phyloP scores from a whole-genome alignment of 2,329 filamentous ascomycete genomes.

The Ampelomyces quisqualis region DNA sequence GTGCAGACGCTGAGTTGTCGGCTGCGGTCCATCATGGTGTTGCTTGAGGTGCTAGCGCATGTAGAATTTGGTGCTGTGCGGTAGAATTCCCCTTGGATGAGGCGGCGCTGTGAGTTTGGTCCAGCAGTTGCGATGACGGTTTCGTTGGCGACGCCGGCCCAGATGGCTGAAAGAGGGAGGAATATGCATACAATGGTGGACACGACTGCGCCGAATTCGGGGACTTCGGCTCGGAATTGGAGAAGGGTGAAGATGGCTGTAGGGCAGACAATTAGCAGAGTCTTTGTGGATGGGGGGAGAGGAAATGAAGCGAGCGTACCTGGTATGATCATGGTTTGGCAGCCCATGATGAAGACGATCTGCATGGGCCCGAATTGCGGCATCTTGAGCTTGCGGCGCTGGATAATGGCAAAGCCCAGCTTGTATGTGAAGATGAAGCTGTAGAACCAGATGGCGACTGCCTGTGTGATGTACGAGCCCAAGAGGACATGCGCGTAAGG shows the following conservation, averaged over 20 bases:
- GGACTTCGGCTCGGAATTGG: constrained; percentile 54
- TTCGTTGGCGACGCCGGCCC: constrained; percentile 53
- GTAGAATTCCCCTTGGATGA: constrained; percentile 29
- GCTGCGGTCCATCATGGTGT: constrained; percentile 18
- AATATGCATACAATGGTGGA: constrained; percentile 62
- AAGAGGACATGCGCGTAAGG: constrained; percentile 23
- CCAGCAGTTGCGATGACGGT: constrained; percentile 18
- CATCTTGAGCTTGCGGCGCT: constrained; percentile 59
- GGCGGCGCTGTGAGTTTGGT: constrained; percentile 29
- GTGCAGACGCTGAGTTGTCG: constrained; percentile 20
- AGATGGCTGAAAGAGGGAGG: constrained; percentile 66
- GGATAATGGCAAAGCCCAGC: constrained; percentile 58
- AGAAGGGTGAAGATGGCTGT: constrained; percentile 62
- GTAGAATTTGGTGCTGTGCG: constrained; percentile 10
- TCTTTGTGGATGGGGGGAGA: neutral
- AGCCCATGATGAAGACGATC: constrained; percentile 67
- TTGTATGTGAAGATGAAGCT: constrained; percentile 63
- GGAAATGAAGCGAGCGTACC: constrained; percentile 49
- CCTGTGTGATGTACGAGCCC: constrained; percentile 53
- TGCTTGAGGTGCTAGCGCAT: constrained; percentile 8
- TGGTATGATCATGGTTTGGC: constrained; percentile 65
- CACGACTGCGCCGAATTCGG: constrained; percentile 57
- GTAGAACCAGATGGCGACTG: constrained; percentile 62
- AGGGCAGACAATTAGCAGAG: constrained; percentile 12
- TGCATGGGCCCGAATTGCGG: constrained; percentile 65